Conservation (phyloP, 306 rosid species). For the Morella rubra region DNA sequence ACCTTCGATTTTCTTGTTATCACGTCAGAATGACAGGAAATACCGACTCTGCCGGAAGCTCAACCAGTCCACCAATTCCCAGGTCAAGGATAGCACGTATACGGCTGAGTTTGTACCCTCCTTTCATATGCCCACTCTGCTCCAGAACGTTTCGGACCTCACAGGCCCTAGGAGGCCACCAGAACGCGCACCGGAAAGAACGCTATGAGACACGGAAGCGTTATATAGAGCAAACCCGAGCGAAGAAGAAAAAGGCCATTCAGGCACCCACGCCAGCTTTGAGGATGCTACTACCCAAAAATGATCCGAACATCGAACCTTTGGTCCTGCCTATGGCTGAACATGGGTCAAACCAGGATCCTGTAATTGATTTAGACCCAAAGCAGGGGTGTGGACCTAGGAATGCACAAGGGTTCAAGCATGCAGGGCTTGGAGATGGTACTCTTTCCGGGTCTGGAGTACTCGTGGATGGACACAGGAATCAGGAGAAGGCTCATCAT, state of each 20-base stretch:
- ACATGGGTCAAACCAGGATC: neutral
- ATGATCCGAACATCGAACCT: neutral
- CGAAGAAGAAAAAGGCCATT: neutral
- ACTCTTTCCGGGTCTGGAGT: neutral
- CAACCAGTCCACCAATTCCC: neutral
- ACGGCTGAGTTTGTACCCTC: neutral
- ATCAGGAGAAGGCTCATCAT: neutral
- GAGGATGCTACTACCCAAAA: neutral
- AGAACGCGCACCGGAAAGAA: constrained; percentile 33
- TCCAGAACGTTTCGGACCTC: constrained; percentile 8
- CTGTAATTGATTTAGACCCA: neutral
- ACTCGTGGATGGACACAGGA: neutral
- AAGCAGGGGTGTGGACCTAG: neutral
- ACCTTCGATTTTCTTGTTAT: neutral
- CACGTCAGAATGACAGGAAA: neutral
- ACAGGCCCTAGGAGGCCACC: constrained; percentile 42
- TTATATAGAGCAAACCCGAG: neutral
- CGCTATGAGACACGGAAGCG: neutral
- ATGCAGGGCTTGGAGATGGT: neutral
- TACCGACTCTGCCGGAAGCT: constrained; percentile 15
- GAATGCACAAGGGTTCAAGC: neutral
- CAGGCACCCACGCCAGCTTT: neutral
- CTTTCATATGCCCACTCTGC: constrained; percentile 23
- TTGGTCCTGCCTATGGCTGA: neutral
- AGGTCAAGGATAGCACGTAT: neutral